A percentile compares a stretch with the other conserved stretches of the same genome.
phyloP scores from a whole-genome alignment of 2,329 filamentous ascomycete genomes.

The Colletotrichum sansevieriae region DNA sequence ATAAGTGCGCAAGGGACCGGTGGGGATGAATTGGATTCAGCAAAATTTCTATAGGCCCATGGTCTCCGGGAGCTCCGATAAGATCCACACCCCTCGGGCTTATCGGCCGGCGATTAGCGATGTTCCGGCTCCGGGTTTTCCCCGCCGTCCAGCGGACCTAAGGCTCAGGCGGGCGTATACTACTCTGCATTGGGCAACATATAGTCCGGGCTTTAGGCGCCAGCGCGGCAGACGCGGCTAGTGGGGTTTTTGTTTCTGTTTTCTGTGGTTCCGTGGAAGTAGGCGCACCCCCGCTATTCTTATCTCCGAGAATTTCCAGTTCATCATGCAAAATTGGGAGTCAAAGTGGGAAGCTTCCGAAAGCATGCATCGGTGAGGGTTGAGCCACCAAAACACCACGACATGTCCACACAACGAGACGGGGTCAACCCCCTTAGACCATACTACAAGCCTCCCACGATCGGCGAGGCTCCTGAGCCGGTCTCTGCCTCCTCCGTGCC shows the following conservation, averaged over 20 bases:
- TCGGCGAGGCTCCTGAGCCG: slow-evolving; percentile 60
- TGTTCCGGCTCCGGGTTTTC: slow-evolving; percentile 33
- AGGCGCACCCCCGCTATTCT: slow-evolving; percentile 26
- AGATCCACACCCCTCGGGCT: slow-evolving; percentile 38
- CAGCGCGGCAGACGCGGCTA: no score
- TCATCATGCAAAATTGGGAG: slow-evolving; percentile 43
- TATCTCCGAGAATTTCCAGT: slow-evolving; percentile 50
- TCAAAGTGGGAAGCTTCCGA: slow-evolving; percentile 40
- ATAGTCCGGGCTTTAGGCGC: no score
- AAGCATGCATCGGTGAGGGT: slow-evolving; percentile 26
- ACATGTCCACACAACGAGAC: slow-evolving; percentile 61
- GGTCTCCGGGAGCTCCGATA: slow-evolving; percentile 41
- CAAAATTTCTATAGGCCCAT: slow-evolving; percentile 41
- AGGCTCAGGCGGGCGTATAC: no score
- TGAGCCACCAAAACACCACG: slow-evolving; percentile 41
- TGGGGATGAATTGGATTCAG: slow-evolving; percentile 41
- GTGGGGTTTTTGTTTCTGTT: neutral
- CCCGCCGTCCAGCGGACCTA: neutral
- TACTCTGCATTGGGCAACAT: neutral
- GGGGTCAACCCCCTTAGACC: slow-evolving; percentile 75
- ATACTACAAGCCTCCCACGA: slow-evolving; percentile 76
- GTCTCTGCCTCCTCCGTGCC: slow-evolving; percentile 54
- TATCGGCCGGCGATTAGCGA: slow-evolving; percentile 39
- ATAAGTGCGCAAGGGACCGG: slow-evolving; percentile 36
- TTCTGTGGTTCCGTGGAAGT: neutral